Evolutionary conservation across 495 filamentous ascomycete genomes (phyloP).

Genomic region (Annulohypoxylon nitens): DNA sequence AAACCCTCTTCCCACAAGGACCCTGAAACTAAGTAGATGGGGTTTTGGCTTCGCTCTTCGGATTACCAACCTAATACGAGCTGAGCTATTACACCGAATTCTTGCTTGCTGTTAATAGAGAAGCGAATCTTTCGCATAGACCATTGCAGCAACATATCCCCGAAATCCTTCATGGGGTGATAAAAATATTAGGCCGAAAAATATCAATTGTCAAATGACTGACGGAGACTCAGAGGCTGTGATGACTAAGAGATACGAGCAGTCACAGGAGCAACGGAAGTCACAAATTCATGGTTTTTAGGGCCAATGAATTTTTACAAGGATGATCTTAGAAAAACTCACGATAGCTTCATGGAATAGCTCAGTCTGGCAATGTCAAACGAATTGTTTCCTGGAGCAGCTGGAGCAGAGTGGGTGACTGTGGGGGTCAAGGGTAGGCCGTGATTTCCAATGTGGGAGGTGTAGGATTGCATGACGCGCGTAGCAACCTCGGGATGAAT

Average conservation of each 20-base stretch:
- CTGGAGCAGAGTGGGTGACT: background rate
- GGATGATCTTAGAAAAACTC: slow-evolving; percentile 7
- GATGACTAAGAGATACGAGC: background rate
- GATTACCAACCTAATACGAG: slow-evolving; percentile 19
- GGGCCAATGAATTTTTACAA: background rate
- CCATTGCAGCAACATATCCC: slow-evolving; percentile 30
- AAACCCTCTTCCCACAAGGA: slow-evolving; percentile 16
- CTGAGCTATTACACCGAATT: slow-evolving; percentile 30
- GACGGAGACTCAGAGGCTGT: background rate
- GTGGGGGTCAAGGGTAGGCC: slow-evolving; percentile 22
- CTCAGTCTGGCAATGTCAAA: slow-evolving; percentile 9
- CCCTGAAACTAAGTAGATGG: slow-evolving; percentile 8
- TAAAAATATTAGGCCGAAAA: slow-evolving; percentile 36
- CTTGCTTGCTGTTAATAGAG: slow-evolving; percentile 14
- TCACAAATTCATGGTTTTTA: background rate
- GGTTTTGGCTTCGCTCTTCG: slow-evolving; percentile 15
- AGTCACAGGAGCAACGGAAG: background rate
- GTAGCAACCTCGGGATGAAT: slow-evolving; percentile 31
- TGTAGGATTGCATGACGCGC: slow-evolving; percentile 34
- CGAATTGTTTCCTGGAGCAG: background rate
- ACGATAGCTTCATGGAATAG: slow-evolving; percentile 30
- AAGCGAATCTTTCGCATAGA: slow-evolving; percentile 7
- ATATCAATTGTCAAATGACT: slow-evolving; percentile 21
- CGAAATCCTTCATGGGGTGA: slow-evolving; percentile 30
- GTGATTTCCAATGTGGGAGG: slow-evolving; percentile 15